Conservation (phyloP, 2,329 filamentous ascomycete species). For the Gyromitra esculenta region DNA sequence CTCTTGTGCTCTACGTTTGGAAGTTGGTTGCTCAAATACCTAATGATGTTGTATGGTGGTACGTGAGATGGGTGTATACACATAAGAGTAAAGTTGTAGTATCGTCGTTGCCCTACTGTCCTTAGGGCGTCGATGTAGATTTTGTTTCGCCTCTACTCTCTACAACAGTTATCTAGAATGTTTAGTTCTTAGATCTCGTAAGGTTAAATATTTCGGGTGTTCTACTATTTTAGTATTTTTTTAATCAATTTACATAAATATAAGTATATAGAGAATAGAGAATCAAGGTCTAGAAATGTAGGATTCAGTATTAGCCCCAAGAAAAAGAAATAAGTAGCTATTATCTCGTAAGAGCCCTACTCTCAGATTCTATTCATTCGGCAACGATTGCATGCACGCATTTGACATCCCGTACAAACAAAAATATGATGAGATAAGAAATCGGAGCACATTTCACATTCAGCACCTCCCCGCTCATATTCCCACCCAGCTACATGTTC, state of each 20-base stretch:
- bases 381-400: slow-evolving; percentile 48
- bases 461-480: not conserved
- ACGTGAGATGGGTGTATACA: not conserved
- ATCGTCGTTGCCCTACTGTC: too few species aligned
- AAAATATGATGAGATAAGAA: slow-evolving; percentile 34
- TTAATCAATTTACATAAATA: not conserved
- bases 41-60: not conserved
- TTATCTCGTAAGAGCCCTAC: not conserved
- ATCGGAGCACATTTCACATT: slow-evolving; percentile 48
- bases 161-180: too few species aligned
- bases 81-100: too few species aligned
- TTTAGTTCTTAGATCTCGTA: too few species aligned
- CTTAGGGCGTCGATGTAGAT: too few species aligned
- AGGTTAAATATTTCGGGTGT: too few species aligned
- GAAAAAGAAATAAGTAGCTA: not conserved
- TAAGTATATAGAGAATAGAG: not conserved
- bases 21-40: not conserved
- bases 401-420: slow-evolving; percentile 40
- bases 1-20: not conserved
- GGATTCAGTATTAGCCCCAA: not conserved
- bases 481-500: slow-evolving; percentile 44
- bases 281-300: not conserved
- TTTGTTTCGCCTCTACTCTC: too few species aligned
- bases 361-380: slow-evolving; percentile 48
- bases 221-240: not conserved